Evolutionary conservation across 1,284 basidiomycete species (phyloP).

Genomic region (Leccinum fuscescens): DNA sequence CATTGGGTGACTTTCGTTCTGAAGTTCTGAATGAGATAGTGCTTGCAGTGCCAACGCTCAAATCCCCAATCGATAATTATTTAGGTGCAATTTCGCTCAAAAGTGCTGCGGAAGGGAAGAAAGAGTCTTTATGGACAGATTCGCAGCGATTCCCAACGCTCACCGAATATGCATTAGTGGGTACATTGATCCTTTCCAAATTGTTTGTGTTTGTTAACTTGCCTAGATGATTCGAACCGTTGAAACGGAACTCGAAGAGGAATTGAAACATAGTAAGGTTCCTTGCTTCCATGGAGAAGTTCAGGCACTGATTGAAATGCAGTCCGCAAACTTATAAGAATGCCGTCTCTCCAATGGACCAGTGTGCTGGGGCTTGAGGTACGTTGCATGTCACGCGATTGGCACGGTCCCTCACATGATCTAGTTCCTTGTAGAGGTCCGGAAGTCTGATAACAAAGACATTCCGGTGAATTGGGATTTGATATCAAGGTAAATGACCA

Average conservation of each 20-base stretch:
- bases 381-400: slow-evolving; percentile 5
- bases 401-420: neutral
- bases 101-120: slow-evolving; percentile 67
- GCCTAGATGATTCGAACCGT: slow-evolving; percentile 56
- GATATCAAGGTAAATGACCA: slow-evolving; percentile 59
- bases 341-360: slow-evolving; percentile 77
- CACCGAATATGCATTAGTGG: slow-evolving; percentile 44
- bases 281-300: slow-evolving; percentile 2
- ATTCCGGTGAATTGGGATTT: slow-evolving; percentile 82
- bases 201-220: slow-evolving; percentile 1
- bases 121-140: slow-evolving; percentile 75
- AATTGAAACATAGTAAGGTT: slow-evolving; percentile 64
- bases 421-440: slow-evolving; percentile 79
- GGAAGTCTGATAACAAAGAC: slow-evolving; percentile 66
- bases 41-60: slow-evolving; percentile 64
- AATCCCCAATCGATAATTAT: slow-evolving; percentile 54
- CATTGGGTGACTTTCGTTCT: slow-evolving; percentile 60
- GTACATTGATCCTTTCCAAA: slow-evolving; percentile 9
- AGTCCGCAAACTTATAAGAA: slow-evolving; percentile 75
- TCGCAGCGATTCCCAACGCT: slow-evolving; percentile 69
- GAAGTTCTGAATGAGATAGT: slow-evolving; percentile 72
- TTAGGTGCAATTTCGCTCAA: slow-evolving; percentile 61
- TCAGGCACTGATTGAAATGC: slow-evolving; percentile 6
- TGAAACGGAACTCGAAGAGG: slow-evolving; percentile 73
- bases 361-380: slow-evolving; percentile 73